Evolutionary conservation across 2,329 filamentous ascomycete species (phyloP).

Genomic region (Ascochyta lentis): DNA sequence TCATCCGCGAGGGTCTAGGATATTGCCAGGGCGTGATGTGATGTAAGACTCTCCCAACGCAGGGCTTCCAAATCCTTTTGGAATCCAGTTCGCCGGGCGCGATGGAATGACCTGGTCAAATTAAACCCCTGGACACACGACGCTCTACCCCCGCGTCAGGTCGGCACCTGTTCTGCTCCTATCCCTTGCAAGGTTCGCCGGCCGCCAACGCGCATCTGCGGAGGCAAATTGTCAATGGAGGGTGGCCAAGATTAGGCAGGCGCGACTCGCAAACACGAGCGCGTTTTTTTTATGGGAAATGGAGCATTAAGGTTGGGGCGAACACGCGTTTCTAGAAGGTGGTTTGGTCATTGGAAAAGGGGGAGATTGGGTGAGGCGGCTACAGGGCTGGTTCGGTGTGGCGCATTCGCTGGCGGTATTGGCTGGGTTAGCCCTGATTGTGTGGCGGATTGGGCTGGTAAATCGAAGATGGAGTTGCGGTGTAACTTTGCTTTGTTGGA

Average conservation of each 20-base stretch:
- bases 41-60: conserved; percentile 2
- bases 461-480: conserved; percentile 15
- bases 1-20: conserved; percentile 26
- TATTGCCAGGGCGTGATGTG: conserved; percentile 31
- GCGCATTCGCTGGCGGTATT: conserved; percentile 22
- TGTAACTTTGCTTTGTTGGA: conserved; percentile 9
- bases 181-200: conserved; percentile 27
- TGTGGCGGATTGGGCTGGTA: conserved; percentile 10
- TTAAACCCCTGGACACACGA: neutral
- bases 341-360: conserved; percentile 17
- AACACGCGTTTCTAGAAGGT: conserved; percentile 19
- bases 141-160: neutral
- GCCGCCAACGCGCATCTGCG: conserved; percentile 17
- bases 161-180: conserved; percentile 4
- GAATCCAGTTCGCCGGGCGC: conserved; percentile 2
- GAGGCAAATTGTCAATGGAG: conserved; percentile 16
- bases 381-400: conserved; percentile 20
- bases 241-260: conserved; percentile 7
- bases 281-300: conserved; percentile 3
- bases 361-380: conserved; percentile 17
- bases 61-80: conserved; percentile 6
- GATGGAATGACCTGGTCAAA: conserved; percentile 4
- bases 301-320: conserved; percentile 8
- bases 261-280: conserved; percentile 6
- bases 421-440: conserved; percentile 18